A percentile compares a stretch with the other conserved stretches of the same genome.
These are phyloP conservation scores for Gracilaria gracilis DNA, from an alignment of 23 red algal species.

Conservation along the genomic window DNA sequence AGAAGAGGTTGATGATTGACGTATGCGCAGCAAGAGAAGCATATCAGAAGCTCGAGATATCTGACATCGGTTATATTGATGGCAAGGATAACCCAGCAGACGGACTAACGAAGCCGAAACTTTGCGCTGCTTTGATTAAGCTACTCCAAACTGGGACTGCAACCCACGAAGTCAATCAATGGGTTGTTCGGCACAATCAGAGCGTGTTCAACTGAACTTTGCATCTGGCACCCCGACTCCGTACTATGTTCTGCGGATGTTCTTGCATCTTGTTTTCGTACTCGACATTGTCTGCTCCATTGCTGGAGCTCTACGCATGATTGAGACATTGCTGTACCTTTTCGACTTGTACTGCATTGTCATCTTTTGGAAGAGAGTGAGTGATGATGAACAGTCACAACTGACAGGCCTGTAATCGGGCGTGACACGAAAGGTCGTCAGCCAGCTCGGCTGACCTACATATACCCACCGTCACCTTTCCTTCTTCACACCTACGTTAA, in stretches of 20 bases:
- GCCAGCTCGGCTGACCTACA: no score
- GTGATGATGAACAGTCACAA: no score
- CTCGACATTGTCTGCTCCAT: no score
- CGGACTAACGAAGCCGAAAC: slow-evolving; percentile 17
- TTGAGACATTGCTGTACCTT: no score
- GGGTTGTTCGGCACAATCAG: not conserved
- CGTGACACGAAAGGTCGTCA: not conserved
- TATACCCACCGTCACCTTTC: no score
- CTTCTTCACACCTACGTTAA: no score
- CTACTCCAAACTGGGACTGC: not conserved
- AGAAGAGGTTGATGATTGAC: slow-evolving; percentile 54
- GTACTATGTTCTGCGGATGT: no score
- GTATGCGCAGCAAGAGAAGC: not conserved
- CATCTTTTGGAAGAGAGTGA: no score
- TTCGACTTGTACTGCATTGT: not conserved
- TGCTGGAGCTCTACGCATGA: no score
- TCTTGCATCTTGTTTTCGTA: no score
- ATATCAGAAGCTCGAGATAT: slow-evolving; percentile 26
- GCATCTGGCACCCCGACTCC: not conserved
- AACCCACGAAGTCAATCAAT: slow-evolving; percentile 3
- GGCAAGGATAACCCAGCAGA: slow-evolving; percentile 25
- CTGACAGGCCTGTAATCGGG: no score
- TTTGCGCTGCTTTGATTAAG: not conserved
- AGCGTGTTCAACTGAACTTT: not conserved
- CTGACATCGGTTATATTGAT: not conserved